Conservation (phyloP, 495 filamentous ascomycete genomes). For the Penicillium bovifimosum region DNA sequence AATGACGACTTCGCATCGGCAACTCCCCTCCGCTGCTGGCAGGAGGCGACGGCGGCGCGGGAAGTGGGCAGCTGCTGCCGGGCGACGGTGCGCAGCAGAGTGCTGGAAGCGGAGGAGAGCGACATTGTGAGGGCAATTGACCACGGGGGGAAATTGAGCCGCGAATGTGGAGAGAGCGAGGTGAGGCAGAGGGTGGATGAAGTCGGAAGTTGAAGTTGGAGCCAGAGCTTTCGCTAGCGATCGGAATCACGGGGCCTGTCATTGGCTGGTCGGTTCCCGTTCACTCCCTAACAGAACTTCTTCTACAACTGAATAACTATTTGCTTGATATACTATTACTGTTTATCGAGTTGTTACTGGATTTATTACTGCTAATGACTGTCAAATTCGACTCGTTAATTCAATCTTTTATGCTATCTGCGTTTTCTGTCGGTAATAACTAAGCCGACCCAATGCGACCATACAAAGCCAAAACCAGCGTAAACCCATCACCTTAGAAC, state of each 20-base stretch:
- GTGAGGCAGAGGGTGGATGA: slow-evolving; percentile 32
- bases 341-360: not conserved
- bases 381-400: not conserved
- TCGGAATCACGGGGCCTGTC: slow-evolving; percentile 42
- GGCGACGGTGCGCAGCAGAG: slow-evolving; percentile 47
- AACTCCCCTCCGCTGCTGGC: slow-evolving; percentile 45
- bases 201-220: slow-evolving; percentile 40
- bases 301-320: slow-evolving; percentile 1
- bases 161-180: slow-evolving; percentile 19
- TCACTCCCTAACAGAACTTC: slow-evolving; percentile 8
- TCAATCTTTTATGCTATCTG: not conserved
- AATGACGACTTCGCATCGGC: slow-evolving; percentile 46
- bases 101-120: slow-evolving; percentile 44
- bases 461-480: slow-evolving; percentile 6
- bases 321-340: not conserved
- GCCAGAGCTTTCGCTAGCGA: slow-evolving; percentile 44
- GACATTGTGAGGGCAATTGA: slow-evolving; percentile 43
- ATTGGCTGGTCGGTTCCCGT: slow-evolving; percentile 37
- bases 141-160: slow-evolving; percentile 35
- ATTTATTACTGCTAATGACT: not conserved
- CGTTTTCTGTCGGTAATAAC: slow-evolving; percentile 3
- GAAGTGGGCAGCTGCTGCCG: slow-evolving; percentile 43
- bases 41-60: slow-evolving; percentile 44
- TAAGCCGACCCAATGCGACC: slow-evolving; percentile 15
- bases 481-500: slow-evolving; percentile 17